A percentile compares a stretch with the other conserved stretches of the same genome.
These are phyloP conservation scores for Ascocoryne sarcoides DNA, from an alignment of 2,329 filamentous ascomycete species.

Conservation along the genomic window DNA sequence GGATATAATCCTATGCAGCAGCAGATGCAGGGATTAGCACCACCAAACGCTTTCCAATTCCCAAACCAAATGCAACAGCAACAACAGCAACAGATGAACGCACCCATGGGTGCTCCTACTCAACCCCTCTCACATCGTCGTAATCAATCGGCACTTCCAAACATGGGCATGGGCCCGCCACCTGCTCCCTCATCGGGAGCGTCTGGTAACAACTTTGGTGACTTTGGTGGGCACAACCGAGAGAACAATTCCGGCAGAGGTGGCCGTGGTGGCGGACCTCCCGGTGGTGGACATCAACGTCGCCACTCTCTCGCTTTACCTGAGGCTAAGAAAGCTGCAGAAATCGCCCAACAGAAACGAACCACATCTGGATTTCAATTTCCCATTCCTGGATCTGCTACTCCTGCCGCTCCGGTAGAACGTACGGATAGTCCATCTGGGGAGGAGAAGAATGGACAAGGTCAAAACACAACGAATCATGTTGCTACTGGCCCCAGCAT, in stretches of 20 bases:
- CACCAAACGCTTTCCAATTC: conserved; percentile 83
- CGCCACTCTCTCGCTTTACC: conserved; percentile 90
- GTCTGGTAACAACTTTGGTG: conserved; percentile 68
- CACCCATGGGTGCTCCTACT: conserved; percentile 65
- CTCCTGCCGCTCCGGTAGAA: conserved; percentile 49
- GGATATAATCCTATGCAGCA: conserved; percentile 72
- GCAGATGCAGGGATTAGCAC: conserved; percentile 68
- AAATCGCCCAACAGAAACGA: conserved; percentile 92
- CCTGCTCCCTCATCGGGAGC: conserved; percentile 86
- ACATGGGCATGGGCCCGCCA: conserved; percentile 80
- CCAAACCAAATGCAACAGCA: conserved; percentile 67
- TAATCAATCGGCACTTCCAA: conserved; percentile 94
- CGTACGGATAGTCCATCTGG: conserved; percentile 15
- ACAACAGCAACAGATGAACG: conserved; percentile 62
- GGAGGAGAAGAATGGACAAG: conserved; percentile 23
- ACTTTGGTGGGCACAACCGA: conserved; percentile 58
- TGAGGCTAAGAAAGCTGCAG: conserved; percentile 95
- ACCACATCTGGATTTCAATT: conserved; percentile 94
- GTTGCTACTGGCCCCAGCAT: conserved; percentile 12
- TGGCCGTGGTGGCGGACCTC: conserved; percentile 60
- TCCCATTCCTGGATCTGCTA: conserved; percentile 63
- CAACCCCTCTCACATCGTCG: conserved; percentile 85
- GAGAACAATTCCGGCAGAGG: conserved; percentile 64
- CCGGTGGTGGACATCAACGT: conserved; percentile 75
- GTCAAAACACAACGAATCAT: conserved; percentile 19